Base-by-base conservation (phyloP, 768 basidiomycete species). In the Lentinula detonsa region DNA sequence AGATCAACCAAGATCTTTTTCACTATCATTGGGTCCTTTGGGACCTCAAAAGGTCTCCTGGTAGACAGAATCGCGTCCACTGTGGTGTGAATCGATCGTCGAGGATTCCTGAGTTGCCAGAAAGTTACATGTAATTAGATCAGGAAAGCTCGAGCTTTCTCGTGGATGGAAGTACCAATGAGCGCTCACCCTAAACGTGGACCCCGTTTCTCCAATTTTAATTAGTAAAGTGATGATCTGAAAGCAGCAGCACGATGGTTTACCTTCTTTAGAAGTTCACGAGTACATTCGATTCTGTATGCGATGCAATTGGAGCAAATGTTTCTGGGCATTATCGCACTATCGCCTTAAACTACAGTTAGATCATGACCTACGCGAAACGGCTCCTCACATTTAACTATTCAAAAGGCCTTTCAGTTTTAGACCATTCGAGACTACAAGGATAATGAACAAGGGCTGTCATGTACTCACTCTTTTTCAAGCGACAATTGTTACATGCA, bases 391-490 rank as follows among this genome's bases (percentile, higher is more conserved):
- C 62, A 62, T 62, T 59, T 59, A 16, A 60, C 49, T 53, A 34
- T 16, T 18, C 18, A 43, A 52, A 37, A 16, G 61, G 9, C 6
- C 5, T 39, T 45, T 54, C 21, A 33, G 21, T 13, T 7, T 39
- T 13, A 45, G 15, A 50, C 7, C 21, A 34, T 21, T 18, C 18
- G 16, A 23, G n/a, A 45, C 3, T 9, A 15, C 7, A 6, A 23
- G 39, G 31, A 73, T 72, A 72, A 77, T 78, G 81, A 61, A 49
- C 5, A 79, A 74, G 66, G 66, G 81, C 78, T 77, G 53, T 74
- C 64, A 78, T 81, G 81, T 78, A 78, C 55, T 73, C 64, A 79
- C 83, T 78, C 70, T 87, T 87, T 74, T 85, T 86, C 61, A 82
- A 74, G 37, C 85, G 73, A 67, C 85, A 86, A 0, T 80, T 74